Evolutionary conservation across 164 flowering plant genomes (phyloP).

Genomic region (Dillenia suffruticosa): DNA sequence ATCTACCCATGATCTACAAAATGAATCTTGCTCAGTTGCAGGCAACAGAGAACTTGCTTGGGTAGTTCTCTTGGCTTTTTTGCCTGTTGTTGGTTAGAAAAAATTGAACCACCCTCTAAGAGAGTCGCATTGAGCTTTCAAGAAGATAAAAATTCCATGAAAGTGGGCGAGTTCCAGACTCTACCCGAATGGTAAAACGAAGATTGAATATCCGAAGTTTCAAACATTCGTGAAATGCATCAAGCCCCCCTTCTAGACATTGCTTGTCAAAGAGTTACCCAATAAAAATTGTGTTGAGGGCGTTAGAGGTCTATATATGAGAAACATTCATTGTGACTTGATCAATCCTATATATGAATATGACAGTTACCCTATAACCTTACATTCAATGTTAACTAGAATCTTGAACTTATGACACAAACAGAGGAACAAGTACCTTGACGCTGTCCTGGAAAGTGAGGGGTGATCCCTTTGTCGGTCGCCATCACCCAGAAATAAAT

Average conservation of each 20-base stretch:
- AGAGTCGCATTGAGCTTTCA: too few species aligned
- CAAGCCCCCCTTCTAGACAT: conserved; percentile 95
- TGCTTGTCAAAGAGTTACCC: conserved; percentile 30
- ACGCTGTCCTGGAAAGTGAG: conserved; percentile 65
- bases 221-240: conserved; percentile 78
- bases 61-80: conserved; percentile 90
- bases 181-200: conserved; percentile 93
- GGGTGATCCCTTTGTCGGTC: conserved; percentile 71
- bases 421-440: conserved; percentile 34
- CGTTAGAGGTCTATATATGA: conserved; percentile 75
- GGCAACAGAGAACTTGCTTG: conserved; percentile 77
- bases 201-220: conserved; percentile 69
- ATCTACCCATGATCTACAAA: conserved; percentile 80
- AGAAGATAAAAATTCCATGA: not conserved
- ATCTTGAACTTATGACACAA: too few species aligned
- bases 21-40: conserved; percentile 74
- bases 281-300: conserved; percentile 87
- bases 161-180: not conserved
- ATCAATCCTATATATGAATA: too few species aligned
- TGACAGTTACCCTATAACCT: too few species aligned
- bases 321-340: too few species aligned
- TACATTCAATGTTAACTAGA: too few species aligned
- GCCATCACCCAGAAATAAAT: conserved; percentile 79
- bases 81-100: conserved; percentile 41
- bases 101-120: too few species aligned